Conservation (phyloP, 164 flowering plant genomes). For the Kalanchoe fedtschenkoi region DNA sequence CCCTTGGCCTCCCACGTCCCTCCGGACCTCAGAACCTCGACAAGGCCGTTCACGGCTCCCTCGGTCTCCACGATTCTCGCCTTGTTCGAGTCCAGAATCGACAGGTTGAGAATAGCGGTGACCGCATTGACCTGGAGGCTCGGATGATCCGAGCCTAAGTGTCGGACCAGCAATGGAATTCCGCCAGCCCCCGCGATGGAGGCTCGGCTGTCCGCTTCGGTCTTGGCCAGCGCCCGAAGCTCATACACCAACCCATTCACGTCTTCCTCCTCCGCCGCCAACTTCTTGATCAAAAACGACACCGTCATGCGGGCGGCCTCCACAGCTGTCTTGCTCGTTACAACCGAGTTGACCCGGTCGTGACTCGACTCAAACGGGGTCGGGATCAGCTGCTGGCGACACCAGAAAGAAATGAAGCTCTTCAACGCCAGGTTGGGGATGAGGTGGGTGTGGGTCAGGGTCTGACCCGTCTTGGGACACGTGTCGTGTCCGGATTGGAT, state of each 20-base stretch:
- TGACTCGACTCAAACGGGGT: conserved; percentile 18
- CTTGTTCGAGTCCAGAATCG: conserved; percentile 61
- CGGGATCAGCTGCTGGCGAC: conserved; percentile 59
- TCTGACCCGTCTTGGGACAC: conserved; percentile 89
- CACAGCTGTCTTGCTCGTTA: conserved; percentile 34
- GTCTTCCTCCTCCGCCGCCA: conserved; percentile 22
- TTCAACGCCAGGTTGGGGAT: conserved; percentile 57
- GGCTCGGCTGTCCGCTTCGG: conserved; percentile 55
- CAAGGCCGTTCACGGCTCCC: conserved; percentile 51
- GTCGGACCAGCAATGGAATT: conserved; percentile 35
- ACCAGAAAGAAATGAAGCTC: conserved; percentile 70
- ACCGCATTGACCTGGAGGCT: conserved; percentile 66
- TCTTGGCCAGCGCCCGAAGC: conserved; percentile 62
- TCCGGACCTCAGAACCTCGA: conserved; percentile 52
- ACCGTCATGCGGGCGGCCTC: conserved; percentile 78
- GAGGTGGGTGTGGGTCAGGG: conserved; percentile 39
- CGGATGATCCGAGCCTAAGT: conserved; percentile 38
- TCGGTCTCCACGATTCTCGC: conserved; percentile 45
- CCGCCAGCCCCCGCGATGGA: conserved; percentile 71
- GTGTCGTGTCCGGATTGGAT: conserved; percentile 71
- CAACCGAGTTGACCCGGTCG: conserved; percentile 17
- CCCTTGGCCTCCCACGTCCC: conserved; percentile 82
- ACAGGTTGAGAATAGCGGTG: conserved; percentile 66
- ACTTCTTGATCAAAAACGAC: conserved; percentile 40
- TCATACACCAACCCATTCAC: conserved; percentile 50